These are phyloP conservation scores for Hypoxylon sp. DNA, from an alignment of 2,329 filamentous ascomycete genomes.

Conservation along the genomic window DNA sequence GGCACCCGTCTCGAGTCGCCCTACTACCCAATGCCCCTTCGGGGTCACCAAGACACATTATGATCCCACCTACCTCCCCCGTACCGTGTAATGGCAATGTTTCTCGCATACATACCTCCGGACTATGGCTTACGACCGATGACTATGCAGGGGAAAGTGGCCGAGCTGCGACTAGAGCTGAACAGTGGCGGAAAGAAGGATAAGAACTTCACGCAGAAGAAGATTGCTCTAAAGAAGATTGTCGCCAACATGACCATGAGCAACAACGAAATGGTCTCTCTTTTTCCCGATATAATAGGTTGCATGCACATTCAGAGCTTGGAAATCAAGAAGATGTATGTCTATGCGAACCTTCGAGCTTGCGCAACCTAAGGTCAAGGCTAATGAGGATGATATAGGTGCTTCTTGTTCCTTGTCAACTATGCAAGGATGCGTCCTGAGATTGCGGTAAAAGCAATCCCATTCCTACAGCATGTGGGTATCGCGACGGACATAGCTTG, in stretches of 20 bases:
- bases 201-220: constrained; percentile 94
- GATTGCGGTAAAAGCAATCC: constrained; percentile 91
- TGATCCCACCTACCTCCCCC: constrained; percentile 43
- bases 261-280: constrained; percentile 99
- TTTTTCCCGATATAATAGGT: constrained; percentile 94
- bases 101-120: constrained; percentile 67
- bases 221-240: constrained; percentile 99
- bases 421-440: constrained; percentile 96
- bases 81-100: constrained; percentile 60
- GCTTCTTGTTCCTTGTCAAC: constrained; percentile 97
- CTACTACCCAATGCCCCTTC: constrained; percentile 30
- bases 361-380: background rate
- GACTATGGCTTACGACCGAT: constrained; percentile 66
- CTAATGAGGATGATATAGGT: constrained; percentile 70
- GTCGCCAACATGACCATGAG: constrained; percentile 99
- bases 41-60: constrained; percentile 37
- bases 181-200: constrained; percentile 97
- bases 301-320: constrained; percentile 96
- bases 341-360: constrained; percentile 26
- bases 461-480: constrained; percentile 83
- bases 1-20: constrained; percentile 23
- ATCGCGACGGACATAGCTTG: constrained; percentile 1
- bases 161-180: constrained; percentile 94
- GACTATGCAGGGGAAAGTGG: constrained; percentile 92
- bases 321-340: constrained; percentile 99